Percentiles rank a stretch among this genome's conserved stretches.
Conservation (phyloP, 2,329 filamentous ascomycete genomes). For the Penicillium brevicompactum region DNA sequence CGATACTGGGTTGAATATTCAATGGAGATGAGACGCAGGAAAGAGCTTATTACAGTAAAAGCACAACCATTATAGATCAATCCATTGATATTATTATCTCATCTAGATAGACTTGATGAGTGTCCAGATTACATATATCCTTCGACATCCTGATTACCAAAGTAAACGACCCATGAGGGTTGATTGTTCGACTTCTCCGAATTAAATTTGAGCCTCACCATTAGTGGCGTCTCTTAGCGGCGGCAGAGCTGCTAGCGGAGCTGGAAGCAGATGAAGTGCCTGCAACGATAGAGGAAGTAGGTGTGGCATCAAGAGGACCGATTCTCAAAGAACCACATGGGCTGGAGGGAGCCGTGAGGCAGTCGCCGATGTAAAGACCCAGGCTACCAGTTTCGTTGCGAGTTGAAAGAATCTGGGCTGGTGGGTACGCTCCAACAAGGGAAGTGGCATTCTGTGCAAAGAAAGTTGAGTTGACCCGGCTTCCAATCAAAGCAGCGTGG, state of each 20-base stretch:
- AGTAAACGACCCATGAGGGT: background rate
- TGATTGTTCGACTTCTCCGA: background rate
- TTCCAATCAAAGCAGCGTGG: conserved; percentile 25
- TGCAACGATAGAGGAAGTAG: conserved; percentile 9
- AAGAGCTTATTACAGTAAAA: no score
- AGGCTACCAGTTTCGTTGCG: conserved; percentile 26
- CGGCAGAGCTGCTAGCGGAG: background rate
- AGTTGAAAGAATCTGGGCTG: conserved; percentile 22
- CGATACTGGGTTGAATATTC: no score
- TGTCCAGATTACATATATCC: background rate
- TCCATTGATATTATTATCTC: no score
- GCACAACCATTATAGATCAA: no score
- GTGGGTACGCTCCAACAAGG: conserved; percentile 26
- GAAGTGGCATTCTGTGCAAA: conserved; percentile 25
- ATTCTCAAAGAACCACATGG: conserved; percentile 27
- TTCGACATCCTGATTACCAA: background rate
- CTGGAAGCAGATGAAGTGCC: conserved; percentile 1
- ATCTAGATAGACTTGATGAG: background rate
- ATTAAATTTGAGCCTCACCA: background rate
- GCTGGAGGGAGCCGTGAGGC: conserved; percentile 22
- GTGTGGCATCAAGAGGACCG: conserved; percentile 25
- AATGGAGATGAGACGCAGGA: no score
- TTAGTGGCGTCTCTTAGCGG: background rate
- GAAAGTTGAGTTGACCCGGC: conserved; percentile 12
- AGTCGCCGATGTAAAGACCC: conserved; percentile 25